These are phyloP conservation scores for Camelina hispida DNA, from an alignment of 345 rosid species.

Conservation along the genomic window DNA sequence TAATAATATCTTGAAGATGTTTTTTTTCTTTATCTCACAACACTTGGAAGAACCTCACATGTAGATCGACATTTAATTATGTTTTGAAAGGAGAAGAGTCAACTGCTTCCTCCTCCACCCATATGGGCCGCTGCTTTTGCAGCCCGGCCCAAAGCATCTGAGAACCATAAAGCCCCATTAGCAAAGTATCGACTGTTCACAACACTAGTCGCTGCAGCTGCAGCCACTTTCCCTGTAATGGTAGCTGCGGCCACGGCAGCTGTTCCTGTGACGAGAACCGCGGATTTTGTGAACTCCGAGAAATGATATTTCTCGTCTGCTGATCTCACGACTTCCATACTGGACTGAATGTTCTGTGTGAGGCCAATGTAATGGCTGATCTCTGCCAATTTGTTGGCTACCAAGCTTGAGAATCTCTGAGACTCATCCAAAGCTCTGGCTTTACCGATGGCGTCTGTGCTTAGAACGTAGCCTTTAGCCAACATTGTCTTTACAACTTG, in stretches of 20 bases:
- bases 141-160: constrained; percentile 63
- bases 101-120: constrained; percentile 56
- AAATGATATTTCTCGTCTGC: constrained; percentile 75
- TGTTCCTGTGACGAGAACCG: constrained; percentile 68
- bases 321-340: constrained; percentile 64
- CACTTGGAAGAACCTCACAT: background rate
- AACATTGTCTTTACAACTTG: constrained; percentile 81
- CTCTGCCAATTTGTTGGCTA: constrained; percentile 68
- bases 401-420: constrained; percentile 59
- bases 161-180: constrained; percentile 85
- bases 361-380: constrained; percentile 72
- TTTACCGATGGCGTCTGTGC: constrained; percentile 71
- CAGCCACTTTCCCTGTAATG: constrained; percentile 64
- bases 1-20: background rate
- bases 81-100: constrained; percentile 15
- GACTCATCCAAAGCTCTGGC: constrained; percentile 84
- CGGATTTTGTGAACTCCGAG: constrained; percentile 67
- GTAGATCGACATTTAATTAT: background rate
- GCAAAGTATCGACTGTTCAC: constrained; percentile 80
- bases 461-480: constrained; percentile 69
- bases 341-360: constrained; percentile 61
- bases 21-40: background rate
- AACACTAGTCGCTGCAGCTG: constrained; percentile 65
- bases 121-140: constrained; percentile 76
- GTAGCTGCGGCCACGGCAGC: constrained; percentile 73